Evolutionary conservation across 192 early-diverging fungal species (phyloP).

Genomic region (Gaertneriomyces semiglobifer): DNA sequence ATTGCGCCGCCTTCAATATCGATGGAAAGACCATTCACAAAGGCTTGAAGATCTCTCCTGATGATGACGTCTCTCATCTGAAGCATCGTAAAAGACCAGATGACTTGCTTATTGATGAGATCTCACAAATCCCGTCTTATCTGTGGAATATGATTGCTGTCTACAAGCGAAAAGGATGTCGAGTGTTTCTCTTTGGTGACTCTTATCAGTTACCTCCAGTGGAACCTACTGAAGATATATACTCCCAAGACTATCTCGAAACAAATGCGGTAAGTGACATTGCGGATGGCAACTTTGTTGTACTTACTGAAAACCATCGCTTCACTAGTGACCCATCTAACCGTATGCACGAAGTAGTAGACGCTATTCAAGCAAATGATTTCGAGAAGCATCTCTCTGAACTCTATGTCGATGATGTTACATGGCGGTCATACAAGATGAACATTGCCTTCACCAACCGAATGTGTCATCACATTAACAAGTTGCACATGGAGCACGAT

Average conservation of each 20-base stretch:
- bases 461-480: constrained; percentile 18
- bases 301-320: constrained; percentile 2
- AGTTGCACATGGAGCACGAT: constrained; percentile 6
- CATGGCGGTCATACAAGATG: neutral
- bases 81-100: constrained; percentile 2
- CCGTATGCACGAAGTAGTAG: constrained; percentile 8
- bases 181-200: constrained; percentile 16
- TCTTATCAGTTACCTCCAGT: constrained; percentile 10
- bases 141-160: constrained; percentile 15
- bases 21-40: constrained; percentile 22
- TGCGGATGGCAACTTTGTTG: constrained; percentile 8
- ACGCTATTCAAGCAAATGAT: neutral
- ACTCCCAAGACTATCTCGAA: constrained; percentile 10
- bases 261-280: neutral
- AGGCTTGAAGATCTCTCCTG: neutral
- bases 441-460: constrained; percentile 19
- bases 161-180: constrained; percentile 5
- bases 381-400: neutral
- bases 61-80: neutral
- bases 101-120: constrained; percentile 15
- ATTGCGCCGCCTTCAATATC: constrained; percentile 10
- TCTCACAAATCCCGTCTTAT: constrained; percentile 18
- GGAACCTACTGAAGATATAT: constrained; percentile 4
- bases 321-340: constrained; percentile 16
- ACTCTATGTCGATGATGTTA: neutral